Percentiles rank a stretch among this genome's conserved stretches.
These are phyloP conservation scores for Nymphaea colorata DNA, from an alignment of 164 flowering plant genomes.

Conservation along the genomic window DNA sequence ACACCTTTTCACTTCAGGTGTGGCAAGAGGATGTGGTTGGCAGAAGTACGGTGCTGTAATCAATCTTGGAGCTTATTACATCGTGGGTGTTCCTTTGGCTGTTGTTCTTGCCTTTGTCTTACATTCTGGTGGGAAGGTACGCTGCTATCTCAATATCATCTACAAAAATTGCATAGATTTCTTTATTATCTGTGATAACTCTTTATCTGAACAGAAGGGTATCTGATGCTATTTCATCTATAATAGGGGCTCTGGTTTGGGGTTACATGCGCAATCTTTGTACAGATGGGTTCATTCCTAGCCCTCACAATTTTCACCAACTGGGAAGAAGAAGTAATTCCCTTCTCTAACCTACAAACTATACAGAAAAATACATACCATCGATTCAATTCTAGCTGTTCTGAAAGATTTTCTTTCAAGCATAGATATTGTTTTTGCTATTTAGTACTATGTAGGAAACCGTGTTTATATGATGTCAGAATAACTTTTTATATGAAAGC, in stretches of 20 bases:
- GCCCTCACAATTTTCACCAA: constrained; percentile 35
- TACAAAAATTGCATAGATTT: not conserved
- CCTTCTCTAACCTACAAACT: not conserved
- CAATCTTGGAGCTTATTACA: constrained; percentile 53
- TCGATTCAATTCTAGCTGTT: no score
- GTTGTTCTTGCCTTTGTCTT: constrained; percentile 35
- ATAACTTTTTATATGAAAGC: not conserved
- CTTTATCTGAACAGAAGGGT: no score
- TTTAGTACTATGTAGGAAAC: no score
- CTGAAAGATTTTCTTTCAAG: no score
- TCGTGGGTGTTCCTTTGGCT: constrained; percentile 44
- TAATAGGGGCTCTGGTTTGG: constrained; percentile 74
- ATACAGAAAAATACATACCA: no score
- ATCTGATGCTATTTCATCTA: not conserved
- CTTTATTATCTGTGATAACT: not conserved
- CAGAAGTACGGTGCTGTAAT: constrained; percentile 35
- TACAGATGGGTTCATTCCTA: constrained; percentile 32
- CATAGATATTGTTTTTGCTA: no score
- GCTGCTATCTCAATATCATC: not conserved
- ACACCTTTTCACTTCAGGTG: constrained; percentile 17
- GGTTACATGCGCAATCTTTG: constrained; percentile 44
- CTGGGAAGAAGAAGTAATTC: constrained; percentile 61
- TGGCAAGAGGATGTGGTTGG: constrained; percentile 74
- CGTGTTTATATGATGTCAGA: not conserved
- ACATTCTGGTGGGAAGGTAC: constrained; percentile 44